phyloP scores from a whole-genome alignment of 2,329 filamentous ascomycete genomes.

The Colletotrichum spinosum region DNA sequence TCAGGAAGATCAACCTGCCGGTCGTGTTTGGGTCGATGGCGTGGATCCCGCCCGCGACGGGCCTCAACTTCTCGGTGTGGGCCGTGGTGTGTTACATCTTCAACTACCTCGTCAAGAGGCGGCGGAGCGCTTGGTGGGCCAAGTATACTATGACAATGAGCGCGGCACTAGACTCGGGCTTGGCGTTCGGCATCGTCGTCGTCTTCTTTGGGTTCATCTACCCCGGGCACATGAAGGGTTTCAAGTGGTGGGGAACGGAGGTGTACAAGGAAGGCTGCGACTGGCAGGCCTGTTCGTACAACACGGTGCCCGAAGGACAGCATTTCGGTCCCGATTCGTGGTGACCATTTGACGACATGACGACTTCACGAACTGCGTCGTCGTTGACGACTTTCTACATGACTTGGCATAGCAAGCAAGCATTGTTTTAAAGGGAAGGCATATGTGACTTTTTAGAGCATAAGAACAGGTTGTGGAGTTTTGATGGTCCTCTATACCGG shows the following conservation, averaged over 20 bases:
- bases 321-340: conserved; percentile 75
- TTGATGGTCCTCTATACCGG: too few relatives aligned
- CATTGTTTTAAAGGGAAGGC: background rate
- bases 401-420: conserved; percentile 22
- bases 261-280: conserved; percentile 87
- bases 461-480: too few relatives aligned
- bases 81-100: conserved; percentile 87
- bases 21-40: conserved; percentile 85
- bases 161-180: conserved; percentile 83
- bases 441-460: too few relatives aligned
- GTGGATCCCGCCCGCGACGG: conserved; percentile 89
- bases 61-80: conserved; percentile 91
- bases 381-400: background rate
- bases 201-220: conserved; percentile 92
- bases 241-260: conserved; percentile 91
- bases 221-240: conserved; percentile 77
- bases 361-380: conserved; percentile 19
- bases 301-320: conserved; percentile 69
- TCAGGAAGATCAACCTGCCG: conserved; percentile 83
- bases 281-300: conserved; percentile 83
- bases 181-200: conserved; percentile 85
- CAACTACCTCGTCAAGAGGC: conserved; percentile 79
- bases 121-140: conserved; percentile 83
- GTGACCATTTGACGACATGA: conserved; percentile 49
- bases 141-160: conserved; percentile 93